Evolutionary conservation across 2,329 filamentous ascomycete species (phyloP).

Genomic region (Thelonectria discophora): DNA sequence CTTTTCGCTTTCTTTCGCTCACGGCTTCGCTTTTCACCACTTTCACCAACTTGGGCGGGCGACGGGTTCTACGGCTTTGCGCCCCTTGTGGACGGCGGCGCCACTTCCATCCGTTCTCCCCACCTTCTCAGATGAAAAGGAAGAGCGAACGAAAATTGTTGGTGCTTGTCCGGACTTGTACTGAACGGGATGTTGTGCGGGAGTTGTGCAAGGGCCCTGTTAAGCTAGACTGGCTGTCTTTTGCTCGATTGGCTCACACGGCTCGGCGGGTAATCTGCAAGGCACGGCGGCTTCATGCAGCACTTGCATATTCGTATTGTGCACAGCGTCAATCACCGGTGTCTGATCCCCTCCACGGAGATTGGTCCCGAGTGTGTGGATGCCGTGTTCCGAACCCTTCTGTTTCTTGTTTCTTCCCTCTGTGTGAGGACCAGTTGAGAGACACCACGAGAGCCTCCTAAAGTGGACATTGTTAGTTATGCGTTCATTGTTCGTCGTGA

Average conservation of each 20-base stretch:
- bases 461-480: background rate
- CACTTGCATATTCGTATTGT: background rate
- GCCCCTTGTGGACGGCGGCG: slow-evolving; percentile 16
- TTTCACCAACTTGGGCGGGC: background rate
- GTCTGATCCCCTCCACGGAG: background rate
- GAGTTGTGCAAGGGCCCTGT: slow-evolving; percentile 5
- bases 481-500: too few relatives aligned
- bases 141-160: background rate
- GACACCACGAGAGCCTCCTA: background rate
- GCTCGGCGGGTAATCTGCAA: slow-evolving; percentile 4
- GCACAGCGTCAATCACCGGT: background rate
- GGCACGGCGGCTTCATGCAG: background rate
- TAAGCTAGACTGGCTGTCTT: background rate
- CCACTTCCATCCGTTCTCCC: slow-evolving; percentile 8
- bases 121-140: background rate
- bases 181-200: too few relatives aligned
- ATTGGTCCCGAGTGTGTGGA: background rate
- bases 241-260: background rate
- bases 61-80: background rate
- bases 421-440: background rate
- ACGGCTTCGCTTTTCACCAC: too few relatives aligned
- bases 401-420: background rate
- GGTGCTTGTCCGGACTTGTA: too few relatives aligned
- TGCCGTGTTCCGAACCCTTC: background rate
- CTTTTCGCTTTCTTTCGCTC: too few relatives aligned